Percentiles rank a stretch among this genome's conserved stretches.
These are phyloP conservation scores for Tylopilus vinaceipallidus DNA, from an alignment of 768 basidiomycete species.

Conservation along the genomic window DNA sequence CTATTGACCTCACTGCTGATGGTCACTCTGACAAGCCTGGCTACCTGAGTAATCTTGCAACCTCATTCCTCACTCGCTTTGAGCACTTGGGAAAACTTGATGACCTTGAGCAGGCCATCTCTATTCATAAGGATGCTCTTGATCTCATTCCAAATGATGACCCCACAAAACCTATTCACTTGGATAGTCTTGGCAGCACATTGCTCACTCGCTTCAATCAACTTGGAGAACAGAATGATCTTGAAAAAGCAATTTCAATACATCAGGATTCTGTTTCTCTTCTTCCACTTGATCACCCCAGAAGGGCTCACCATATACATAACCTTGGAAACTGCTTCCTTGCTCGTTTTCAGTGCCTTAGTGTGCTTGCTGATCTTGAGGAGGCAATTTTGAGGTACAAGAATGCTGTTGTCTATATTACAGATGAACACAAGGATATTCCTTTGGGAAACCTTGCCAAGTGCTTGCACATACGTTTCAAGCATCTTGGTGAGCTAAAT, in stretches of 20 bases:
- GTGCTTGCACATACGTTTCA: background rate
- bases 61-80: no score
- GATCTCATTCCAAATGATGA: no score
- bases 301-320: background rate
- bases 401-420: background rate
- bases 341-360: background rate
- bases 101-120: no score
- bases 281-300: background rate
- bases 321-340: no score
- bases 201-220: background rate
- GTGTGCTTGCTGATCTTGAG: background rate
- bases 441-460: background rate
- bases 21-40: background rate
- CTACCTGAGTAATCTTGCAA: no score
- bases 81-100: no score
- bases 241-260: background rate
- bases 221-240: background rate
- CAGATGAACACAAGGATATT: background rate
- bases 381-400: background rate
- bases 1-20: no score
- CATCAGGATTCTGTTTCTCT: background rate
- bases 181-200: no score
- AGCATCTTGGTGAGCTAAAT: background rate
- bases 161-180: no score
- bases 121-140: no score